phyloP scores from a whole-genome alignment of 192 early-diverging fungal genomes.

The Pilobolus umbonatus region DNA sequence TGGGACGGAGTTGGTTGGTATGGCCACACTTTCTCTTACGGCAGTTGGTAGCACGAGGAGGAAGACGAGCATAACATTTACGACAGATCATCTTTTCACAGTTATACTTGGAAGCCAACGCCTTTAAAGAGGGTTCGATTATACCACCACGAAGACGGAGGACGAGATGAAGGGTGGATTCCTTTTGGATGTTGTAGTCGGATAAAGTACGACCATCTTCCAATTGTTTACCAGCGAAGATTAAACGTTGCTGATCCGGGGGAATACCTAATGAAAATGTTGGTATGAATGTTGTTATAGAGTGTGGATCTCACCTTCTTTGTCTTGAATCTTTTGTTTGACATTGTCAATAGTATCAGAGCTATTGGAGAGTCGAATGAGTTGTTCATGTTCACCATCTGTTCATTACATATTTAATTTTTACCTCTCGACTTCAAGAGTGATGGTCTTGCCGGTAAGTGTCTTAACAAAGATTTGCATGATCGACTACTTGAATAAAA shows the following conservation, averaged over 20 bases:
- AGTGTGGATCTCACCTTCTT: slow-evolving; percentile 65
- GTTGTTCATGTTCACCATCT: slow-evolving; percentile 3
- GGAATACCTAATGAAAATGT: slow-evolving; percentile 68
- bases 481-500: too few relatives aligned
- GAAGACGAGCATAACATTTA: slow-evolving; percentile 99
- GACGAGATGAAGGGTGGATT: slow-evolving; percentile 96
- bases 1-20: slow-evolving; percentile 98
- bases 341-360: slow-evolving; percentile 69
- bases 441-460: slow-evolving; percentile 63
- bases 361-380: slow-evolving; percentile 1
- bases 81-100: slow-evolving; percentile 99
- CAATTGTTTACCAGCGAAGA: slow-evolving; percentile 99
- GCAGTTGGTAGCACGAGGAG: slow-evolving; percentile 99
- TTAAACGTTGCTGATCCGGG: slow-evolving; percentile 99
- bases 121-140: slow-evolving; percentile 99
- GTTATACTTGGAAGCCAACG: slow-evolving; percentile 98
- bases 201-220: slow-evolving; percentile 97
- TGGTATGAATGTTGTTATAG: not conserved
- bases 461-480: slow-evolving; percentile 69
- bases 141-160: slow-evolving; percentile 95
- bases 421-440: slow-evolving; percentile 59
- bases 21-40: slow-evolving; percentile 99
- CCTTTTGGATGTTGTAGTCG: slow-evolving; percentile 99
- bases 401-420: slow-evolving; percentile 43
- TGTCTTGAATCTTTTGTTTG: slow-evolving; percentile 95